These are phyloP conservation scores for Cryphonectria carpinicola DNA, from an alignment of 2,329 filamentous ascomycete genomes.

Conservation along the genomic window DNA sequence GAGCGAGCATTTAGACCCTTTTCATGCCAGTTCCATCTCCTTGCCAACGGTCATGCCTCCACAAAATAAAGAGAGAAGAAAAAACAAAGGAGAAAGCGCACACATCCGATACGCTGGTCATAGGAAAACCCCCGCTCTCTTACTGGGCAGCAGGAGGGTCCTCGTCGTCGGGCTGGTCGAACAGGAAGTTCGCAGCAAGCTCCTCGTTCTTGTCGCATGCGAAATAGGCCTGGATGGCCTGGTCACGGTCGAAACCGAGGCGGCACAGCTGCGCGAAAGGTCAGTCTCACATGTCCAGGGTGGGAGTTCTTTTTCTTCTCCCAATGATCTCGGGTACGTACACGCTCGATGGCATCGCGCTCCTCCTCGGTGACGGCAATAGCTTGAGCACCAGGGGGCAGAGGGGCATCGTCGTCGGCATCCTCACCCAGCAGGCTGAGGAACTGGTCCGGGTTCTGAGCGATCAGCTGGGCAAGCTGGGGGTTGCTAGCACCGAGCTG, in stretches of 20 bases:
- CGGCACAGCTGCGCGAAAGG: constrained; percentile 72
- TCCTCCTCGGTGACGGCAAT: constrained; percentile 96
- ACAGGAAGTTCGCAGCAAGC: constrained; percentile 95
- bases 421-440: constrained; percentile 88
- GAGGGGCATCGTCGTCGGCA: constrained; percentile 77
- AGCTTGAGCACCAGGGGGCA: constrained; percentile 86
- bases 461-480: constrained; percentile 89
- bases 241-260: constrained; percentile 89
- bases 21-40: constrained; percentile 1
- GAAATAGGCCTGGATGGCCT: constrained; percentile 97
- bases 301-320: constrained; percentile 9
- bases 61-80: not conserved
- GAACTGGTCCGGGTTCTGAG: constrained; percentile 90
- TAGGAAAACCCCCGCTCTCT: constrained; percentile 28
- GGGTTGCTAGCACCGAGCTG: constrained; percentile 95
- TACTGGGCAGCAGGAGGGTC: constrained; percentile 54
- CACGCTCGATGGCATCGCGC: constrained; percentile 93
- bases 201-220: constrained; percentile 99
- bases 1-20: not conserved
- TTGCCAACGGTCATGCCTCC: not conserved
- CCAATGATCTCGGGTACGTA: constrained; percentile 49
- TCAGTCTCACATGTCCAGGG: constrained; percentile 22
- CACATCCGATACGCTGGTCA: not conserved
- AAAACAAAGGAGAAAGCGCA: not conserved
- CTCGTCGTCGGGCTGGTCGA: constrained; percentile 92